phyloP scores from a whole-genome alignment of 2,329 filamentous ascomycete species.

The Sclerotinia subarctica region DNA sequence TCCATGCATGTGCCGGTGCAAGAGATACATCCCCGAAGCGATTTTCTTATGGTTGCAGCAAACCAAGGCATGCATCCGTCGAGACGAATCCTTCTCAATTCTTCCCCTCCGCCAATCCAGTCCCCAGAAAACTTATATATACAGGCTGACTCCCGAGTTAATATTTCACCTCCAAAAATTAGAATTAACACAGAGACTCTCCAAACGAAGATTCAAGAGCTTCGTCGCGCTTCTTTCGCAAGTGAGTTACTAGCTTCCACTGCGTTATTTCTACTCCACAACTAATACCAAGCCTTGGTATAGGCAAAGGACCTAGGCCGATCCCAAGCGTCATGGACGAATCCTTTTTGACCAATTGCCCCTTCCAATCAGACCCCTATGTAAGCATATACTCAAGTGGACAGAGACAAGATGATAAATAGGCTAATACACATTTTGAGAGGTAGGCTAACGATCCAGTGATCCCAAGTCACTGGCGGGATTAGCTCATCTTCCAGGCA shows the following conservation, averaged over 20 bases:
- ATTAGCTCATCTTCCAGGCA: background rate
- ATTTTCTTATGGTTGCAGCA: background rate
- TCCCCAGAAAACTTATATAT: background rate
- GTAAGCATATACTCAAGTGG: background rate
- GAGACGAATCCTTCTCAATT: background rate
- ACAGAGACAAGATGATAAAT: background rate
- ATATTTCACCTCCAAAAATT: background rate
- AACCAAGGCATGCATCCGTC: background rate
- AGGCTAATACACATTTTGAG: background rate
- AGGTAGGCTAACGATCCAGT: background rate
- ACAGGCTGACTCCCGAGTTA: background rate
- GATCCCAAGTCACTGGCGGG: conserved; percentile 11
- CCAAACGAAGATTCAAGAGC: background rate
- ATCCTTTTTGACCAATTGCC: background rate
- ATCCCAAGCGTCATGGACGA: conserved; percentile 10
- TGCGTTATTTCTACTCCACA: background rate
- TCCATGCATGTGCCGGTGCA: background rate
- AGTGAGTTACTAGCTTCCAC: background rate
- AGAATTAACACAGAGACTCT: background rate
- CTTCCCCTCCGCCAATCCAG: background rate
- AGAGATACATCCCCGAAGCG: background rate
- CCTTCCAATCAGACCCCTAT: background rate
- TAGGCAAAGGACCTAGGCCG: background rate
- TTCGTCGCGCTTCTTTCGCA: background rate
- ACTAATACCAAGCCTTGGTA: background rate